Percentiles rank a stretch among this genome's conserved stretches.
phyloP scores from a whole-genome alignment of 805 yeast genomes.

The Candida argentea region DNA sequence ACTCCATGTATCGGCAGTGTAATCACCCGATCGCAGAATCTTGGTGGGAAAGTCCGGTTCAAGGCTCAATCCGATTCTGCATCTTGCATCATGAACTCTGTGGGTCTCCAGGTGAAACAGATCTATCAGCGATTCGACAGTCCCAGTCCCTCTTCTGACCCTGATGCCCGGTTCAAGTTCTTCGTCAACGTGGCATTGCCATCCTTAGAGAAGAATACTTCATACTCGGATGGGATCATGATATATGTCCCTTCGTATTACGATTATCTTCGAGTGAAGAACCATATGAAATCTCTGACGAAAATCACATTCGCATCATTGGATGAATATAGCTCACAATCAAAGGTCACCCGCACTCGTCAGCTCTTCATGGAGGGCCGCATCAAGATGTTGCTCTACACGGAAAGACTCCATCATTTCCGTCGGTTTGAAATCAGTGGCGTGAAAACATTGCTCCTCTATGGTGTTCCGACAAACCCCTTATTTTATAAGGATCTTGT shows the following conservation, averaged over 20 bases:
- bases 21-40: slow-evolving; percentile 38
- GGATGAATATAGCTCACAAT: slow-evolving; percentile 73
- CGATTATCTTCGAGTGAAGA: slow-evolving; percentile 73
- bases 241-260: slow-evolving; percentile 78
- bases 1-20: slow-evolving; percentile 78
- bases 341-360: slow-evolving; percentile 64
- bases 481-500: slow-evolving; percentile 70
- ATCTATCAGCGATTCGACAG: slow-evolving; percentile 63
- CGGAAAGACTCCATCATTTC: slow-evolving; percentile 90
- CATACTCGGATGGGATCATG: slow-evolving; percentile 65
- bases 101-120: slow-evolving; percentile 60
- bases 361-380: slow-evolving; percentile 55
- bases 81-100: slow-evolving; percentile 47
- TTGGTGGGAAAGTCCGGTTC: slow-evolving; percentile 52
- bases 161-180: slow-evolving; percentile 73
- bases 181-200: slow-evolving; percentile 71
- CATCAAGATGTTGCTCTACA: slow-evolving; percentile 67
- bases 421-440: slow-evolving; percentile 80
- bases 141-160: slow-evolving; percentile 49
- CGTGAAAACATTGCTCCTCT: slow-evolving; percentile 71
- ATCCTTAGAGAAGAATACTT: slow-evolving; percentile 48
- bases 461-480: slow-evolving; percentile 80
- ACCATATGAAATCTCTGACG: slow-evolving; percentile 55
- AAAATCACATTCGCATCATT: slow-evolving; percentile 57
- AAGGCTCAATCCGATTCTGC: slow-evolving; percentile 35